Conservation (phyloP, 208 protist genomes). For the Borovskyia barvae region DNA sequence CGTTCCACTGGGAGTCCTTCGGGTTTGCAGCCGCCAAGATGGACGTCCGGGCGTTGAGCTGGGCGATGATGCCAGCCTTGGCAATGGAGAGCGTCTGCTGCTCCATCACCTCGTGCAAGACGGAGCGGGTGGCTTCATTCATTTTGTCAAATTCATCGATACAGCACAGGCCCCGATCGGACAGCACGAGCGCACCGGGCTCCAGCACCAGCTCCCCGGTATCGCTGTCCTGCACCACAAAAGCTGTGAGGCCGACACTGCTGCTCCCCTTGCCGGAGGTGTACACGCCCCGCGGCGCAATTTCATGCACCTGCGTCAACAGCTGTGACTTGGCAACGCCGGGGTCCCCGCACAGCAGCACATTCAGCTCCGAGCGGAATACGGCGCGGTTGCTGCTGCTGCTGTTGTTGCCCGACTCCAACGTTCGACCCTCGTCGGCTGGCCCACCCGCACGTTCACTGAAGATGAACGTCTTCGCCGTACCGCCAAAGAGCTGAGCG, state of each 20-base stretch:
- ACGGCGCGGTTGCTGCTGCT: conserved; percentile 48
- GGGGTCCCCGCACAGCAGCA: conserved; percentile 99
- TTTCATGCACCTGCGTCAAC: conserved; percentile 98
- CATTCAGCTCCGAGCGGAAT: conserved; percentile 97
- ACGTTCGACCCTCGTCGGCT: background rate
- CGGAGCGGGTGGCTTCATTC: conserved; percentile 96
- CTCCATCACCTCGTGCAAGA: conserved; percentile 99
- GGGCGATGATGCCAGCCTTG: conserved; percentile 99
- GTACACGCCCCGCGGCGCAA: conserved; percentile 98
- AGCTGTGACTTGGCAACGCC: conserved; percentile 99
- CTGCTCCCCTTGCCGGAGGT: conserved; percentile 98
- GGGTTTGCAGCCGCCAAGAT: conserved; percentile 99
- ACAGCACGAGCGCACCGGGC: conserved; percentile 97
- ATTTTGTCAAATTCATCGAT: conserved; percentile 99
- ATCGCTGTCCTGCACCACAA: conserved; percentile 96
- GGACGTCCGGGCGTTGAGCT: conserved; percentile 98
- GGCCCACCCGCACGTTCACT: conserved; percentile 8
- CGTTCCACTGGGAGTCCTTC: conserved; percentile 97
- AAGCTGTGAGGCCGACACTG: conserved; percentile 99
- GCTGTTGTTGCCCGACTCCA: background rate
- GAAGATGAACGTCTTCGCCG: conserved; percentile 91
- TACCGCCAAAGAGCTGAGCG: conserved; percentile 98
- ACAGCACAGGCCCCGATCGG: conserved; percentile 99
- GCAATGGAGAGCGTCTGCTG: conserved; percentile 99
- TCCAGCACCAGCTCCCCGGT: conserved; percentile 98